Conservation (phyloP, 2,329 filamentous ascomycete genomes). For the Phaeosphaeria sp. region DNA sequence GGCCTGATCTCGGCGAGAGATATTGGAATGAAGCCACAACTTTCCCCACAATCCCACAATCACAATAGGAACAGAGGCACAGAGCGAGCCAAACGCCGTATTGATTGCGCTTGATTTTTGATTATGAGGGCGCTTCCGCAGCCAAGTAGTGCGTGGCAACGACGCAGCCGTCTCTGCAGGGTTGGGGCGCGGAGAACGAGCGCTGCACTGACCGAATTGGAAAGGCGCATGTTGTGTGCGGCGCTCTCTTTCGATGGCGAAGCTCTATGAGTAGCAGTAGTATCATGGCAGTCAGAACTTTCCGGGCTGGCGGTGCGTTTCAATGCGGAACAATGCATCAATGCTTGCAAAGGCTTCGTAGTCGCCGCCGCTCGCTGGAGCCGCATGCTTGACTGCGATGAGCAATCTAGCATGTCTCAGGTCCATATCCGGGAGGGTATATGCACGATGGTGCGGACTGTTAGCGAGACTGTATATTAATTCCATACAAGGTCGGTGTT, state of each 20-base stretch:
- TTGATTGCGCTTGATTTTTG: background rate
- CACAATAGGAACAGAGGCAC: background rate
- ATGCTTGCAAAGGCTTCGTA: conserved; percentile 3
- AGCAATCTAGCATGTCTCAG: conserved; percentile 28
- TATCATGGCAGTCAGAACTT: background rate
- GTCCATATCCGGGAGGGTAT: conserved; percentile 11
- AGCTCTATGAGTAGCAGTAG: background rate
- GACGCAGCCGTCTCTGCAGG: background rate
- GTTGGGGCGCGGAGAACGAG: background rate
- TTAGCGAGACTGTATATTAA: conserved; percentile 35
- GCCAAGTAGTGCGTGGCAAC: background rate
- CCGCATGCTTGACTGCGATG: conserved; percentile 14
- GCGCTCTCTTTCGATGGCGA: background rate
- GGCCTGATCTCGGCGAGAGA: background rate
- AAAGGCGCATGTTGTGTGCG: background rate
- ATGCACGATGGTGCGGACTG: conserved; percentile 11
- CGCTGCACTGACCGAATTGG: background rate
- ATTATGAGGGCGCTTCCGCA: background rate
- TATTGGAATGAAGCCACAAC: background rate
- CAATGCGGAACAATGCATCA: conserved; percentile 4
- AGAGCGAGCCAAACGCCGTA: background rate
- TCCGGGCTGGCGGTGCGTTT: conserved; percentile 7
- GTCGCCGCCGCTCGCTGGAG: conserved; percentile 2
- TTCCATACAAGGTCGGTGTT: conserved; percentile 32
- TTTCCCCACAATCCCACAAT: background rate